These are phyloP conservation scores for Rhodamnia argentea DNA, from an alignment of 345 rosid genomes.

Conservation along the genomic window DNA sequence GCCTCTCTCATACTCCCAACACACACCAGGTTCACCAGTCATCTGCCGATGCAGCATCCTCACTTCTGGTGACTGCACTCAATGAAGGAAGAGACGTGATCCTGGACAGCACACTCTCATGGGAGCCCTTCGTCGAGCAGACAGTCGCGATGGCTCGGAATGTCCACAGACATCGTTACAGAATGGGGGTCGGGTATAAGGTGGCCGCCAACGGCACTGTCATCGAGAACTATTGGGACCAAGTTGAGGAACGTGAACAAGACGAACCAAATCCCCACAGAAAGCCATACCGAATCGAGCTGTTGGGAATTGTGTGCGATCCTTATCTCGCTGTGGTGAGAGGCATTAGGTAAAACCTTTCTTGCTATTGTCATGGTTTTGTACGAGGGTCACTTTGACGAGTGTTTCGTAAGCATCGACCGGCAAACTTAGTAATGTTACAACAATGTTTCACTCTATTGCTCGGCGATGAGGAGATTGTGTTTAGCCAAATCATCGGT, in stretches of 20 bases:
- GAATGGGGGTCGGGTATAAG: conserved; percentile 84
- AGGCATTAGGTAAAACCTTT: conserved; percentile 59
- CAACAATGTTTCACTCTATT: background rate
- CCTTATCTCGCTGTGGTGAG: conserved; percentile 83
- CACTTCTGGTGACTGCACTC: conserved; percentile 83
- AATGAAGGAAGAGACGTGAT: conserved; percentile 96
- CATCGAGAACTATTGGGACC: conserved; percentile 75
- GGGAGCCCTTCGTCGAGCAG: conserved; percentile 89
- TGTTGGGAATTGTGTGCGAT: conserved; percentile 89
- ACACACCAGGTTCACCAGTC: conserved; percentile 70
- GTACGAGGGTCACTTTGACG: background rate
- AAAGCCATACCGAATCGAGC: conserved; percentile 75
- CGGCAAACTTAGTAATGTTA: background rate
- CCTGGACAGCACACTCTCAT: conserved; percentile 88
- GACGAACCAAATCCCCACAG: conserved; percentile 10
- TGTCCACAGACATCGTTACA: conserved; percentile 53
- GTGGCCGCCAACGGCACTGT: conserved; percentile 47
- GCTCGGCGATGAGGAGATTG: background rate
- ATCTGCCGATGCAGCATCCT: conserved; percentile 84
- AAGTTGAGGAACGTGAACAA: conserved; percentile 17
- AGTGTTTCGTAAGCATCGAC: background rate
- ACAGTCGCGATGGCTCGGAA: conserved; percentile 75
- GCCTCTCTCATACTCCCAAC: background rate
- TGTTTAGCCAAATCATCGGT: background rate
- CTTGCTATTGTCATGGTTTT: background rate